Percentiles rank a stretch among this genome's conserved stretches.
Conservation (phyloP, 2,329 filamentous ascomycete species). For the Alternaria consortialis region DNA sequence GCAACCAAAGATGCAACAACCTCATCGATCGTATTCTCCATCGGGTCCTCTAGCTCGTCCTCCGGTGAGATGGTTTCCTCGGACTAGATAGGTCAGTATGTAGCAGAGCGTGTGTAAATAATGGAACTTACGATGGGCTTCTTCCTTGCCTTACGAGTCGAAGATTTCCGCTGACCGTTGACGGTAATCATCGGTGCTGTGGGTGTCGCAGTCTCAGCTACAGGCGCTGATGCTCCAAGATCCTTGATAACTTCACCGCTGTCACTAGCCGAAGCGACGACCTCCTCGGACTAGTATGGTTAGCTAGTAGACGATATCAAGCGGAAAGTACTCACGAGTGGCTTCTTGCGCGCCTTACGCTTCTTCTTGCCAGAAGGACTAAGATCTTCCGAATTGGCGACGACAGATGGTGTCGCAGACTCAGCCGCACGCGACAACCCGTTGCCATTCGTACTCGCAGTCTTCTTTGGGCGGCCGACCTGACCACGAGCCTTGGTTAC, state of each 20-base stretch:
- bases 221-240: constrained; percentile 11
- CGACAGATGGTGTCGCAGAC: constrained; percentile 26
- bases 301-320: constrained; percentile 11
- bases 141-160: constrained; percentile 38
- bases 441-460: constrained; percentile 37
- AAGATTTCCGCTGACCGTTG: constrained; percentile 39
- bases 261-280: constrained; percentile 42
- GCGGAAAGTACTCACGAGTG: constrained; percentile 28
- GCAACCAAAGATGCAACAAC: constrained; percentile 21
- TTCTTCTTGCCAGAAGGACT: constrained; percentile 40
- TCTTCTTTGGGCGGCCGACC: constrained; percentile 37
- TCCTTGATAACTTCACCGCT: constrained; percentile 32
- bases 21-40: constrained; percentile 27
- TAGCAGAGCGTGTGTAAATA: background rate
- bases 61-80: constrained; percentile 43
- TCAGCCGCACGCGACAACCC: constrained; percentile 24
- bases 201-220: constrained; percentile 20
- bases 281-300: constrained; percentile 39
- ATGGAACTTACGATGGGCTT: constrained; percentile 40
- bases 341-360: constrained; percentile 41
- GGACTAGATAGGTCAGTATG: constrained; percentile 28
- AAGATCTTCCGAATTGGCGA: constrained; percentile 30
- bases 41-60: constrained; percentile 39
- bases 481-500: constrained; percentile 31
- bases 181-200: constrained; percentile 19